Percentiles rank a stretch among this genome's conserved stretches.
Conservation (phyloP, 257 asterid genomes). For the Scutellaria barbata region DNA sequence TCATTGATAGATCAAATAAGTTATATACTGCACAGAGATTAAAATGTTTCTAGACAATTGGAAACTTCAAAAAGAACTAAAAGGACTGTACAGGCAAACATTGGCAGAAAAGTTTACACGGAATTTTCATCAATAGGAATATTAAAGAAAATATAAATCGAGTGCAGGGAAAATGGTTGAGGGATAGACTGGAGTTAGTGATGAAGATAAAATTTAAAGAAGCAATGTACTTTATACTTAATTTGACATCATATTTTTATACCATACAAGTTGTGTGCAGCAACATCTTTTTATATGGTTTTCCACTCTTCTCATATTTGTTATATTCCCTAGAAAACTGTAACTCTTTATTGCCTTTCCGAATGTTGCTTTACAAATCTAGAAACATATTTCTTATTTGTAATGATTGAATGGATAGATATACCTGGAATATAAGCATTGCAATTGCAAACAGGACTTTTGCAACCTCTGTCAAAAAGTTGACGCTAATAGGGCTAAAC, state of each 20-base stretch:
- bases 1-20: not conserved
- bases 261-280: no score
- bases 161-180: not conserved
- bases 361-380: slow-evolving; percentile 13
- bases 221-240: not conserved
- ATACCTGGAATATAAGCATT: slow-evolving; percentile 95
- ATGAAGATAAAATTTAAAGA: not conserved
- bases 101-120: not conserved
- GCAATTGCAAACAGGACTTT: slow-evolving; percentile 82
- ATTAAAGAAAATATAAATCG: not conserved
- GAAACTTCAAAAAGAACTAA: not conserved
- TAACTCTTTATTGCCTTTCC: not conserved
- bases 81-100: not conserved
- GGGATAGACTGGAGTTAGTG: not conserved
- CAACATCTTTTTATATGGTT: not conserved
- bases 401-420: slow-evolving; percentile 22
- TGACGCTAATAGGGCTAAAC: slow-evolving; percentile 97
- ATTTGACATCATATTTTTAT: no score
- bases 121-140: not conserved
- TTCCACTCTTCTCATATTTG: slow-evolving; percentile 20
- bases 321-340: not conserved
- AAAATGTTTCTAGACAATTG: not conserved
- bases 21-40: not conserved
- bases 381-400: slow-evolving; percentile 24
- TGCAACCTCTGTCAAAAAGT: slow-evolving; percentile 84